phyloP scores from a whole-genome alignment of 768 basidiomycete genomes.

The Mycena metata region DNA sequence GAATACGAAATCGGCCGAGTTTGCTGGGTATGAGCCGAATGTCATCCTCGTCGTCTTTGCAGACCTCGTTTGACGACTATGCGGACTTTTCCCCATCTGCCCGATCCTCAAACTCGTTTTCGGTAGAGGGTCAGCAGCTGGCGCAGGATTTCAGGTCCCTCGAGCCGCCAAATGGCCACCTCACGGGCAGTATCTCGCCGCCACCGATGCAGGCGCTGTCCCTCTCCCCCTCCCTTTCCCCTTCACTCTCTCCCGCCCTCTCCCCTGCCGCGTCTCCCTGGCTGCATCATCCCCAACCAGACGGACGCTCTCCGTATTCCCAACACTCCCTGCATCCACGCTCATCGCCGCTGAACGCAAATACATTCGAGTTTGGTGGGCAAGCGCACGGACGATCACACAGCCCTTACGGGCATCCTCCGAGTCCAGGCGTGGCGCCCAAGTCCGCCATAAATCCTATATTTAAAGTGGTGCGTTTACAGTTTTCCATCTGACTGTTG shows the following conservation, averaged over 20 bases:
- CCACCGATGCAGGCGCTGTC: conserved; percentile 82
- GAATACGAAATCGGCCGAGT: conserved; percentile 73
- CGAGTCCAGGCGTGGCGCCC: conserved; percentile 71
- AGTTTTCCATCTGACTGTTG: conserved; percentile 50
- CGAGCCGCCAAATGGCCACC: conserved; percentile 65
- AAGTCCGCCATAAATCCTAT: conserved; percentile 87
- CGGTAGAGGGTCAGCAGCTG: conserved; percentile 76
- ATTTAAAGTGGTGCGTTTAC: conserved; percentile 86
- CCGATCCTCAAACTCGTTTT: conserved; percentile 85
- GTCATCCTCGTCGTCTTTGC: conserved; percentile 81
- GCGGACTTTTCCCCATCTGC: conserved; percentile 80
- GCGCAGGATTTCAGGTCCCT: conserved; percentile 82
- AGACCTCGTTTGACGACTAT: conserved; percentile 82
- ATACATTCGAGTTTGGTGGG: conserved; percentile 67
- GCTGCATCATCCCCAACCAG: conserved; percentile 27
- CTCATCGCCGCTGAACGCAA: conserved; percentile 52
- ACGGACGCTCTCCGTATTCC: conserved; percentile 46
- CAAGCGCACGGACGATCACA: conserved; percentile 49
- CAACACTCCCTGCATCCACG: conserved; percentile 51
- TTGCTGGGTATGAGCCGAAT: conserved; percentile 79
- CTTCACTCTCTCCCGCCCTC: conserved; percentile 47
- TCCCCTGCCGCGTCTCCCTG: conserved; percentile 59
- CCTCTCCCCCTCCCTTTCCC: conserved; percentile 62
- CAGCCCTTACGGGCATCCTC: conserved; percentile 68
- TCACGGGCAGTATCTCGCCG: conserved; percentile 78